phyloP scores from a whole-genome alignment of 257 asterid genomes.

The Primulina huaijiensis region DNA sequence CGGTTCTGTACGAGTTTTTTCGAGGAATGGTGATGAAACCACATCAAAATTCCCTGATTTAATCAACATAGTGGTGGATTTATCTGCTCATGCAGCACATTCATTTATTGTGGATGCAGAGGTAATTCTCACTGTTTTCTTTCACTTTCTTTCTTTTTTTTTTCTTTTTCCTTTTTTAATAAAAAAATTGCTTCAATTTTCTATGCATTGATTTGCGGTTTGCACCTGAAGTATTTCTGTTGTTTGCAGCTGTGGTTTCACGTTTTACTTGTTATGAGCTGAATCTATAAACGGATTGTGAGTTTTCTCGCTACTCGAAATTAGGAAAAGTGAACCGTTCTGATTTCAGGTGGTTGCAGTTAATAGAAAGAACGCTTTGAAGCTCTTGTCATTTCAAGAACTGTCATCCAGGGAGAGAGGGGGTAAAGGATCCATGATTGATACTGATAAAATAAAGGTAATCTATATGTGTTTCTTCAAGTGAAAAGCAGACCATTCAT shows the following conservation, averaged over 20 bases:
- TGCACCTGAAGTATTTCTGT: conserved; percentile 4
- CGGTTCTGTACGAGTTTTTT: conserved; percentile 72
- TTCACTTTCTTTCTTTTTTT: conserved; percentile 17
- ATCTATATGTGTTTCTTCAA: conserved; percentile 13
- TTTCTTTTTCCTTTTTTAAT: background rate
- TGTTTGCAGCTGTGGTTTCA: conserved; percentile 21
- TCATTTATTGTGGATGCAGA: conserved; percentile 85
- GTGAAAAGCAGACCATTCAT: conserved; percentile 18
- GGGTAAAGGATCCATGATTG: conserved; percentile 66
- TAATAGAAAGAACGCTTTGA: conserved; percentile 63
- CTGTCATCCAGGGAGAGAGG: conserved; percentile 94
- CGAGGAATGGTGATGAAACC: conserved; percentile 90
- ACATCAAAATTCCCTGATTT: conserved; percentile 80
- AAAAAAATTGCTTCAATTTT: background rate
- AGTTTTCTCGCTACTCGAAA: conserved; percentile 14
- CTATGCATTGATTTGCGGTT: background rate
- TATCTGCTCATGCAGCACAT: conserved; percentile 38
- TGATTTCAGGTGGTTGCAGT: conserved; percentile 76
- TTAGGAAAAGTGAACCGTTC: conserved; percentile 13
- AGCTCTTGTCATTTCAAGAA: conserved; percentile 90
- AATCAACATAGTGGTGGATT: conserved; percentile 53
- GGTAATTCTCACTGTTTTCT: conserved; percentile 40
- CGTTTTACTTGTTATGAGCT: conserved; percentile 24
- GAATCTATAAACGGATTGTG: conserved; percentile 10
- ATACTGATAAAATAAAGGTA: conserved; percentile 76